Percentiles rank a stretch among this genome's conserved stretches.
Conservation (phyloP, 202 grass and related monocot genomes). For the Hordeum pubiflorum region DNA sequence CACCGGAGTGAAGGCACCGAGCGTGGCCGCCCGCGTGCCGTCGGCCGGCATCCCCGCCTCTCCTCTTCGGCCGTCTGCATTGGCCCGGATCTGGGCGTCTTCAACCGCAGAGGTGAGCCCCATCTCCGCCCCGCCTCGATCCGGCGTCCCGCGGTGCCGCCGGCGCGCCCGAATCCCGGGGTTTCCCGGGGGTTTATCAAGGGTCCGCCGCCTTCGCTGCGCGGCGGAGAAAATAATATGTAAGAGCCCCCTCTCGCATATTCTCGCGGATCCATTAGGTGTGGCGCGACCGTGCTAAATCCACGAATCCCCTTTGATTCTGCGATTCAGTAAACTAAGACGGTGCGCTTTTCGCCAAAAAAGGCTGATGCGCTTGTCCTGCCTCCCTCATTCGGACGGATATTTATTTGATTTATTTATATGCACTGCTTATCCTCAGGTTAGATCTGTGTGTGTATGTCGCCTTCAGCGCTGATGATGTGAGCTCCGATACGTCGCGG, state of each 20-base stretch:
- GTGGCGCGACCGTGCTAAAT: background rate
- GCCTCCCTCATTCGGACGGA: background rate
- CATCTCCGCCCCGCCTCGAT: background rate
- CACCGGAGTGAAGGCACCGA: background rate
- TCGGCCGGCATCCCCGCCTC: background rate
- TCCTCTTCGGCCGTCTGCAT: background rate
- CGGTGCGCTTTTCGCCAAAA: background rate
- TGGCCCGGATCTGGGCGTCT: conserved; percentile 10
- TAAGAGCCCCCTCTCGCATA: background rate
- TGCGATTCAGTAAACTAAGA: background rate
- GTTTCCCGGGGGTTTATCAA: background rate
- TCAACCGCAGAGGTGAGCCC: background rate
- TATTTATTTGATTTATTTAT: background rate
- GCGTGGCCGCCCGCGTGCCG: background rate
- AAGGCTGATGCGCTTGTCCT: background rate
- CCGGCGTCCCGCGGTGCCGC: background rate
- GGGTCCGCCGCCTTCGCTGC: background rate
- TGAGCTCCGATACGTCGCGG: background rate
- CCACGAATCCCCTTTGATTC: conserved; percentile 15
- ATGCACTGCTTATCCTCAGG: background rate
- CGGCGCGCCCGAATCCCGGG: background rate
- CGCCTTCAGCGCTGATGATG: background rate
- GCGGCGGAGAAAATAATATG: background rate
- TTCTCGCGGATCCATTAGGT: background rate
- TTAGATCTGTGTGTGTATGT: background rate